Evolutionary conservation across 1,284 basidiomycete species (phyloP), one percentile per base, ranked within the genome.

Genomic region (Tilletiopsis washingtonensis): DNA sequence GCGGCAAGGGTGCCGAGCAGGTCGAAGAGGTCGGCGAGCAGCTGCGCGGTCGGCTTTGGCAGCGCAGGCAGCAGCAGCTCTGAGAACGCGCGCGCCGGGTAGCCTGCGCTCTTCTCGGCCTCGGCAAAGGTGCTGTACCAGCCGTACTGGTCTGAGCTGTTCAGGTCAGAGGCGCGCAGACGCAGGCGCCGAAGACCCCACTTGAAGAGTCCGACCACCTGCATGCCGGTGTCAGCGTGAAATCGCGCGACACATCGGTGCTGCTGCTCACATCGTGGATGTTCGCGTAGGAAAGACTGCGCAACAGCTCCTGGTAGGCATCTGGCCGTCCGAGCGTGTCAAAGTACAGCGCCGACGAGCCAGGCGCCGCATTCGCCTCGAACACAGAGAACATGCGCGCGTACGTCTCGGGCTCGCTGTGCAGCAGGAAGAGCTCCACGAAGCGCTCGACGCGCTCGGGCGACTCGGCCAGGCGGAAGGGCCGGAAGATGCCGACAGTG

Each of bases 181-280:
- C 56, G 56, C 40, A 59, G 24, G 34, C 66, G 59, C 12, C 65
- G 47, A 26, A 68, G 45, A 3, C 58, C 61, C 64, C 62, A 67
- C 41, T 65, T 67, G 17, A 65, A 40, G 11, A 63, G 53, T 3
- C 52, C 45, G 11, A 62, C 58, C 12, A 61, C 52, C 40, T 21
- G 19, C 21, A 24, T 40, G 38, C 5, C 6, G n/a, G 19, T 40
- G 38, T 9, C n/a, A 5, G 6, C 38, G 11, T 20, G 38, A 6
- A 21, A 14, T 9, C 20, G 5, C 38, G 7, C 15, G 38, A n/a
- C n/a, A 12, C 5, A 12, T 20, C 9, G 19, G 5, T n/a, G 7
- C 5, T 20, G 24, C 43, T 27, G 25, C 19, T 20, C 15, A 51
- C 49, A n/a, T 68, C 59, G 52, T 62, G 61, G 5, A 59, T 47